Evolutionary conservation across 306 rosid genomes (phyloP), one percentile per base, ranked within the genome.

Genomic region (Gastrolobium bilobum): DNA sequence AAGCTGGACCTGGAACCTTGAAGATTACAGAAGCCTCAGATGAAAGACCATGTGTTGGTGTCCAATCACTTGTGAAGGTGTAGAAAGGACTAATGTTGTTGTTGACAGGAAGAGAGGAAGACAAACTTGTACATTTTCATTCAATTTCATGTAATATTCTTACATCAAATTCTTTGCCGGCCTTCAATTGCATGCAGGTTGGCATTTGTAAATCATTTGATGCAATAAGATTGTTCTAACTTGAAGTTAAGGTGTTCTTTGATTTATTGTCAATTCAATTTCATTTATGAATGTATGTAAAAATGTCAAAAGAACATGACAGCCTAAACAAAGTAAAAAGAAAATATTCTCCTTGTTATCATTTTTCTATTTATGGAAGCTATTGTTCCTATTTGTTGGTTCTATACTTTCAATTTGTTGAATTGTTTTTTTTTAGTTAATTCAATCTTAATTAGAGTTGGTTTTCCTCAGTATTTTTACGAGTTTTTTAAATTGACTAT

Each of bases 191-290:
- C 88, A 79, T 81, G 48, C 83, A 15, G 79, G 79, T 83, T 83
- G 92, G 90, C 86, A 87, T 82, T 78, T 94, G 98, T 94, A 94
- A 83, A 94, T 94, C 90, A 77, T 78, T 87, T 82, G 77, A 79
- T 76, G 80, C 82, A 92, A 90, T 94, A 94, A 94, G 84, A 40
- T 88, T 83, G 81, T 83, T 88, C 93, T 89, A 83, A 91, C 91
- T 68, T 83, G 70, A 60, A 59, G 71, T 69, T 67, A n/a, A 66
- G 44, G 44, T 72, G 57, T 81, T 72, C 85, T 79, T 85, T 72
- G 71, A 79, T 87, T 87, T 34, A 53, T 53, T 60, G 37, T 76
- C 48, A 4, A 75, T 80, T 87, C 85, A 74, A 38, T 84, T 84
- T 51, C 76, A 81, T 71, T 79, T 56, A 62, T 54, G 74, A 76